Conservation (phyloP, 1,284 basidiomycete genomes). For the Heterobasidion annosum region DNA sequence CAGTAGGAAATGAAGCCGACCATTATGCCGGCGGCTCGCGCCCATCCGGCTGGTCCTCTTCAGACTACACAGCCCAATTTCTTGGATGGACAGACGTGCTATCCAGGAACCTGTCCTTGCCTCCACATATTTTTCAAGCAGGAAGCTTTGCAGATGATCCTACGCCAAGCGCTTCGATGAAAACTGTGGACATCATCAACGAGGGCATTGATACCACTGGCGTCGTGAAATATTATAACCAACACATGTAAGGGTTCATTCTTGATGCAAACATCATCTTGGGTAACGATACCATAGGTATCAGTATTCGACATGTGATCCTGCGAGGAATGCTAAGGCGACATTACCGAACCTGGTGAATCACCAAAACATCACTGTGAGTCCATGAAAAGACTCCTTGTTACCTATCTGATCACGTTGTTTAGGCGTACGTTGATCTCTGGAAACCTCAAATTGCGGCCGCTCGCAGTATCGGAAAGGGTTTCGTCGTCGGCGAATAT, state of each 20-base stretch:
- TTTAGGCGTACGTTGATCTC: constrained; percentile 22
- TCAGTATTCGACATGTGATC: constrained; percentile 29
- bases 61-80: constrained; percentile 22
- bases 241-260: constrained; percentile 20
- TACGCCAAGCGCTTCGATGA: constrained; percentile 20
- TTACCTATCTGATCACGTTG: background rate
- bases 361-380: constrained; percentile 25
- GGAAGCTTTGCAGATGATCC: constrained; percentile 22
- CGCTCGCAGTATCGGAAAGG: constrained; percentile 18
- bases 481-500: constrained; percentile 27
- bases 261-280: background rate
- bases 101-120: constrained; percentile 18
- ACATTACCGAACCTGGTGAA: constrained; percentile 24
- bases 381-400: constrained; percentile 2
- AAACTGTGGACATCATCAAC: constrained; percentile 20
- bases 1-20: constrained; percentile 28
- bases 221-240: constrained; percentile 21
- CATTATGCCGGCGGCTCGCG: constrained; percentile 21
- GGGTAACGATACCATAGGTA: constrained; percentile 16
- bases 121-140: constrained; percentile 21
- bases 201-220: constrained; percentile 21
- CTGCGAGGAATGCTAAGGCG: constrained; percentile 22
- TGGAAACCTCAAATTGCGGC: constrained; percentile 28
- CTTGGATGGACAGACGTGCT: constrained; percentile 24
- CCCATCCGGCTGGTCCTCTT: constrained; percentile 20